Conservation (phyloP, 352 stramenopile species). For the Pythium volutum region DNA sequence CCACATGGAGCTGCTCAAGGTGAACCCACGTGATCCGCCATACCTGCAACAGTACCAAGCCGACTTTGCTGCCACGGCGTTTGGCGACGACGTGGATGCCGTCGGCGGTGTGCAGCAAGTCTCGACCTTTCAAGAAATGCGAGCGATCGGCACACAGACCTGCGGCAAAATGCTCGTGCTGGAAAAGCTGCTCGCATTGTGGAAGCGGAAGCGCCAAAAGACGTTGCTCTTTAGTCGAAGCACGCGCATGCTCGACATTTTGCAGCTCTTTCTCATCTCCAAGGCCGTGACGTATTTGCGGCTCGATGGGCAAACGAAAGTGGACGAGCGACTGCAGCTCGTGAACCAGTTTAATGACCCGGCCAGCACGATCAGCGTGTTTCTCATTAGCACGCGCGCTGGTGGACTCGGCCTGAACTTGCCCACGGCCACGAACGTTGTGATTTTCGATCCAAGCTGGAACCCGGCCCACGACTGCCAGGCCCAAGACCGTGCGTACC, state of each 20-base stretch:
- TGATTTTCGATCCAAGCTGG: conserved; percentile 87
- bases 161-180: conserved; percentile 83
- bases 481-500: conserved; percentile 79
- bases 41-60: conserved; percentile 55
- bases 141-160: conserved; percentile 56
- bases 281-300: conserved; percentile 59
- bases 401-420: conserved; percentile 78
- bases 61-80: conserved; percentile 53
- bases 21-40: conserved; percentile 50
- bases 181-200: conserved; percentile 62
- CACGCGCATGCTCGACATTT: conserved; percentile 78
- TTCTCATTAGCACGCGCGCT: conserved; percentile 76
- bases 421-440: conserved; percentile 77
- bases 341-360: conserved; percentile 72
- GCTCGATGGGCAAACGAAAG: conserved; percentile 70
- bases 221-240: conserved; percentile 78
- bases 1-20: conserved; percentile 77
- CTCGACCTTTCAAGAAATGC: conserved; percentile 52
- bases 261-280: conserved; percentile 72
- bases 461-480: conserved; percentile 86
- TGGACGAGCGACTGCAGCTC: conserved; percentile 68
- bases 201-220: conserved; percentile 61
- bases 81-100: conserved; percentile 48
- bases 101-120: conserved; percentile 63
- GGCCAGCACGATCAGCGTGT: conserved; percentile 55